These are phyloP conservation scores for Tillandsia fasciculata DNA, from an alignment of 176 grass and related monocot genomes.

Conservation along the genomic window DNA sequence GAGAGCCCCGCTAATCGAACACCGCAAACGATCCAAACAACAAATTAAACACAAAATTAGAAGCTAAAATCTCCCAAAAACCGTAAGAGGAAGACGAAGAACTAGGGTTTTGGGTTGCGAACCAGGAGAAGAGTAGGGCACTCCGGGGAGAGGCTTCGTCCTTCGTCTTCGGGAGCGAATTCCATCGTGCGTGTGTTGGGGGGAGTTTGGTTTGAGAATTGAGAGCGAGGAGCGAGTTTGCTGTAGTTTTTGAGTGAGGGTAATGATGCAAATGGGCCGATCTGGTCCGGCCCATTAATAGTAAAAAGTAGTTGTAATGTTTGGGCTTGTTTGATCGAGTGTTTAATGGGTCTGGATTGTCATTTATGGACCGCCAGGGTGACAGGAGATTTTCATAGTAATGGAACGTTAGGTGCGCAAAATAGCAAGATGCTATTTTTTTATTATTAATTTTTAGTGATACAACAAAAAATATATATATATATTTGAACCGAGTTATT, in stretches of 20 bases:
- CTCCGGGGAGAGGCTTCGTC: constrained; percentile 39
- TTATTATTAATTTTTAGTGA: no score
- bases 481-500: no score
- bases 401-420: no score
- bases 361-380: no score
- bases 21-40: not conserved
- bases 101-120: not conserved
- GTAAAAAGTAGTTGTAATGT: no score
- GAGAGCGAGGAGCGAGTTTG: not conserved
- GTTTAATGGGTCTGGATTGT: no score
- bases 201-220: not conserved
- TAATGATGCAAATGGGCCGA: not conserved
- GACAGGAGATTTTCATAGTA: no score
- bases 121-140: constrained; percentile 66
- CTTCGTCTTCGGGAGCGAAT: constrained; percentile 39
- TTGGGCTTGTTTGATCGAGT: no score
- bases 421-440: no score
- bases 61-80: not conserved
- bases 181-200: constrained; percentile 33
- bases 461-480: no score
- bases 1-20: constrained; percentile 62
- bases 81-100: not conserved
- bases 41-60: not conserved
- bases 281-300: not conserved
- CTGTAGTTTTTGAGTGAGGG: not conserved